phyloP scores from a whole-genome alignment of 108 stramenopile genomes.

The Phaeodactylum tricornutum region DNA sequence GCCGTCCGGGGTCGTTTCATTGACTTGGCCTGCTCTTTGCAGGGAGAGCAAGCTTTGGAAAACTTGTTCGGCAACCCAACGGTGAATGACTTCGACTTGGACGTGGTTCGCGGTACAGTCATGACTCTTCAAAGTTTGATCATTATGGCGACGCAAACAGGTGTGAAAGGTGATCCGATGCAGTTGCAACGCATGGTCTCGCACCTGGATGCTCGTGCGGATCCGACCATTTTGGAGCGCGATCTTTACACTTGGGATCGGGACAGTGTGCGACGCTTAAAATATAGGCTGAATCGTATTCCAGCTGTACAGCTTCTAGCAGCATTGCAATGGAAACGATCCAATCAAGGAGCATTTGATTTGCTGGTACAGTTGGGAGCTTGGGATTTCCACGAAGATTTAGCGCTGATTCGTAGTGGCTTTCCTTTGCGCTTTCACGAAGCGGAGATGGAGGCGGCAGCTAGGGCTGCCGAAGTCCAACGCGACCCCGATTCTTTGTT shows the following conservation, averaged over 20 bases:
- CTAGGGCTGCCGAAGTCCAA: slow-evolving; percentile 5
- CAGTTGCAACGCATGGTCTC: slow-evolving; percentile 28
- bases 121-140: slow-evolving; percentile 49
- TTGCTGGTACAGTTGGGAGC: slow-evolving; percentile 47
- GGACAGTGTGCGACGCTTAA: slow-evolving; percentile 37
- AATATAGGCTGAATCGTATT: slow-evolving; percentile 28
- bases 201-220: slow-evolving; percentile 25
- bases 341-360: slow-evolving; percentile 55
- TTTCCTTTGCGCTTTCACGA: slow-evolving; percentile 51
- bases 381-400: slow-evolving; percentile 47
- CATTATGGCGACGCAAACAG: slow-evolving; percentile 48
- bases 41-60: slow-evolving; percentile 34
- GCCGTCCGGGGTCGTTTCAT: slow-evolving; percentile 27
- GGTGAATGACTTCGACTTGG: neutral
- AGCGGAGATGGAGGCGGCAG: slow-evolving; percentile 22
- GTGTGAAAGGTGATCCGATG: slow-evolving; percentile 44
- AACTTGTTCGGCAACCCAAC: slow-evolving; percentile 20
- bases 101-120: slow-evolving; percentile 37
- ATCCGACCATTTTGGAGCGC: neutral
- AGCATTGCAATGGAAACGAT: slow-evolving; percentile 34
- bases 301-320: slow-evolving; percentile 42
- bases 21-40: slow-evolving; percentile 29
- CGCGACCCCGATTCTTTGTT: slow-evolving; percentile 47
- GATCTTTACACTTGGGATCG: slow-evolving; percentile 23
- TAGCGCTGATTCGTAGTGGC: slow-evolving; percentile 59